A percentile compares a stretch with the other conserved stretches of the same genome.
These are phyloP conservation scores for Stephania cephalantha DNA, from an alignment of 164 flowering plant genomes.

Conservation along the genomic window DNA sequence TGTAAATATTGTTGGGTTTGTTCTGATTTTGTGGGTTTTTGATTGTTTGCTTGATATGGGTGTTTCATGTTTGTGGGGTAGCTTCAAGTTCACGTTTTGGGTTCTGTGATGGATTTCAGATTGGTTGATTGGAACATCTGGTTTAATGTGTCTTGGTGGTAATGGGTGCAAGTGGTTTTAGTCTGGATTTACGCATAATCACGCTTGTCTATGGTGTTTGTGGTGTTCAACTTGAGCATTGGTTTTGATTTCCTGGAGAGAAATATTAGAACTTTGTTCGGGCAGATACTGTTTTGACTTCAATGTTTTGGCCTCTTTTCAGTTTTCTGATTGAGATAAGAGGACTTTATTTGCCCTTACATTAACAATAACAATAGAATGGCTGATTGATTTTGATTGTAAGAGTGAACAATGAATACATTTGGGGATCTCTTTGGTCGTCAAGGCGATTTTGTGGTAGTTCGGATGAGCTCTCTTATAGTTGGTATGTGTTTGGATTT, in stretches of 20 bases:
- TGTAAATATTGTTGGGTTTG: constrained; percentile 9
- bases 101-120: background rate
- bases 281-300: background rate
- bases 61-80: background rate
- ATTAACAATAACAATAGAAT: background rate
- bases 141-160: background rate
- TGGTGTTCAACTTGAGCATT: background rate
- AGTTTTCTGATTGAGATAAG: background rate
- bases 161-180: background rate
- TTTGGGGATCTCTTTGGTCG: background rate
- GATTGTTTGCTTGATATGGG: constrained; percentile 11
- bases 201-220: background rate
- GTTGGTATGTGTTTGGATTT: background rate
- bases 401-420: background rate
- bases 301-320: background rate
- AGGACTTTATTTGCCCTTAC: background rate
- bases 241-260: background rate
- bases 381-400: background rate
- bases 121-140: background rate
- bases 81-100: background rate
- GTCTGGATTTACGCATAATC: background rate
- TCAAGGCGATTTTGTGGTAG: background rate
- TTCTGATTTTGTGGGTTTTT: constrained; percentile 13
- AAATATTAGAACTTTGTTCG: constrained; percentile 1
- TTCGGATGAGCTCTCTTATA: background rate